A percentile compares a stretch with the other conserved stretches of the same genome.
Evolutionary conservation across 768 basidiomycete species (phyloP).

Genomic region (Mycena olivaceomarginata): DNA sequence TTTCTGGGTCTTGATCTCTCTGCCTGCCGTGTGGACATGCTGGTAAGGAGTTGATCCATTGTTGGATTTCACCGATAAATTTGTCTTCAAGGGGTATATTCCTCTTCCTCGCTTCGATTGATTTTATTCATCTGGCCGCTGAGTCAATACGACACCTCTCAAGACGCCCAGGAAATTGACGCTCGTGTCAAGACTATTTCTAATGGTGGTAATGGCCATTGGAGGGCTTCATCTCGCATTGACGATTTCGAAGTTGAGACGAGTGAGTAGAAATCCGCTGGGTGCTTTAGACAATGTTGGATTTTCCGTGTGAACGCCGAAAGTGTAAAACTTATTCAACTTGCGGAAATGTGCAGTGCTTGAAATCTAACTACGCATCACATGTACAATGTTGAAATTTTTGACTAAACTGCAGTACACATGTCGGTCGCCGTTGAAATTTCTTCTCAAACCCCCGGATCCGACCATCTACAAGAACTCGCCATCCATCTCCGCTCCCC

Average conservation of each 20-base stretch:
- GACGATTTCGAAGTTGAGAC: conserved; percentile 14
- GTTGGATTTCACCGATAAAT: not conserved
- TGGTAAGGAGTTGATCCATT: conserved; percentile 2
- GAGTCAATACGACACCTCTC: not conserved
- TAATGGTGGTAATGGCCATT: conserved; percentile 1
- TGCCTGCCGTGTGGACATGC: conserved; percentile 31
- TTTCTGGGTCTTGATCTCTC: conserved; percentile 22
- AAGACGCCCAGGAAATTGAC: not conserved
- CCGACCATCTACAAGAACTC: conserved; percentile 5
- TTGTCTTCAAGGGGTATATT: conserved; percentile 19
- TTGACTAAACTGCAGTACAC: no score
- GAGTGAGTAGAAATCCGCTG: not conserved
- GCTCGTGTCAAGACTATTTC: conserved; percentile 12
- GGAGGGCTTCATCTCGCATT: conserved; percentile 30
- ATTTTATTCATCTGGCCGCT: conserved; percentile 35
- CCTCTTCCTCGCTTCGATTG: conserved; percentile 26
- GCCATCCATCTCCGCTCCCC: conserved; percentile 5
- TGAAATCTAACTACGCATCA: no score
- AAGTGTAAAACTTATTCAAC: no score
- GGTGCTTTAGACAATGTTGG: no score
- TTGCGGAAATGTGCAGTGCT: no score
- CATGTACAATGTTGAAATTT: no score
- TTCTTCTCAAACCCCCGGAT: no score
- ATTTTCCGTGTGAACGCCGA: no score
- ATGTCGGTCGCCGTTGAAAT: no score